A percentile compares a stretch with the other conserved stretches of the same genome.
Evolutionary conservation across 129 eudicot species (phyloP).

Genomic region (Cynara cardunculus): DNA sequence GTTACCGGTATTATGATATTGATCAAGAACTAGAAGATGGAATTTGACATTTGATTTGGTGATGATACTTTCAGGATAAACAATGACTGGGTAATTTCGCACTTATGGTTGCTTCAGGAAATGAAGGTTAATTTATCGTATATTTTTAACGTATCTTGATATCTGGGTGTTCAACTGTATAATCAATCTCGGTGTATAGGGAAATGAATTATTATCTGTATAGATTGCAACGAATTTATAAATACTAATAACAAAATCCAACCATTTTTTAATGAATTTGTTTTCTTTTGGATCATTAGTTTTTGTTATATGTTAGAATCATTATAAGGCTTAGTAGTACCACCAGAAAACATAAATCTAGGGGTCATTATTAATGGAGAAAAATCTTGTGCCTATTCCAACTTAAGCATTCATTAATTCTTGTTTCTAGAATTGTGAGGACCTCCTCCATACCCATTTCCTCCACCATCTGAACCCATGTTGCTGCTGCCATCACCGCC

Average conservation of each 20-base stretch:
- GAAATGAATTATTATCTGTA: constrained; percentile 22
- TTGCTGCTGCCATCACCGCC: constrained; percentile 25
- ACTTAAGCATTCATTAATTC: constrained; percentile 19
- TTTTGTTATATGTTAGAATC: constrained; percentile 4
- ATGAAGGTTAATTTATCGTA: constrained; percentile 23
- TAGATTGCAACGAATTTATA: constrained; percentile 20
- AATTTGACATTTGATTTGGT: neutral
- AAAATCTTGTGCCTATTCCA: constrained; percentile 29
- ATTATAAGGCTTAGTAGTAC: neutral
- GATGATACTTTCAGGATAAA: constrained; percentile 23
- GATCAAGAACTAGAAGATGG: neutral
- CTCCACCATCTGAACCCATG: constrained; percentile 26
- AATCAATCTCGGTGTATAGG: constrained; percentile 14
- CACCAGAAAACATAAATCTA: neutral
- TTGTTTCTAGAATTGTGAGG: constrained; percentile 23
- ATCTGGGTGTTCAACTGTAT: constrained; percentile 16
- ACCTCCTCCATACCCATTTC: constrained; percentile 27
- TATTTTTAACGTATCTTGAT: neutral
- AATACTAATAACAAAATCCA: neutral
- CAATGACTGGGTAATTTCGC: constrained; percentile 3
- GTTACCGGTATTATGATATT: neutral
- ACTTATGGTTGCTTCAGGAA: constrained; percentile 18
- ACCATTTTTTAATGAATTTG: neutral
- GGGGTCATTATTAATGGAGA: constrained; percentile 15
- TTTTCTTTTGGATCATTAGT: neutral